A percentile compares a stretch with the other conserved stretches of the same genome.
Evolutionary conservation across 768 basidiomycete species (phyloP).

Genomic region (Coprinellus aureogranulatus): DNA sequence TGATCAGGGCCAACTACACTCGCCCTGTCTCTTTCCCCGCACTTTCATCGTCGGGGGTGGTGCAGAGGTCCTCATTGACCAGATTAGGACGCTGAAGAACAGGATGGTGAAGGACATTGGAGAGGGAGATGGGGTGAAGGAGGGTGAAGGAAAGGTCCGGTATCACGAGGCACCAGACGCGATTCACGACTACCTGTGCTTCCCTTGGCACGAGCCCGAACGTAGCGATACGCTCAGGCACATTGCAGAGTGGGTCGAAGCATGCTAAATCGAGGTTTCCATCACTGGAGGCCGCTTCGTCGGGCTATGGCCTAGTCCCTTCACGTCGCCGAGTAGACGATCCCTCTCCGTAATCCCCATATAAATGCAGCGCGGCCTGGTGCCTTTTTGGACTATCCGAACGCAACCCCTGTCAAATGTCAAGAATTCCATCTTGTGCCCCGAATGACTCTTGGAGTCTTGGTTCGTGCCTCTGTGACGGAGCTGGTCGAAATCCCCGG

Average conservation of each 20-base stretch:
- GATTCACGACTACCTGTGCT: conserved; percentile 53
- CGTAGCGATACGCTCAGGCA: conserved; percentile 43
- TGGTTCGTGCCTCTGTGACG: too few relatives aligned
- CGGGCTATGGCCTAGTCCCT: too few relatives aligned
- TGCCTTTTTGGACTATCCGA: too few relatives aligned
- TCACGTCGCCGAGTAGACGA: too few relatives aligned
- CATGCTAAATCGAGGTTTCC: not conserved
- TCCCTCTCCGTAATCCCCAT: too few relatives aligned
- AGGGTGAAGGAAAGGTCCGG: conserved; percentile 41
- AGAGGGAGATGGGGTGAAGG: conserved; percentile 34
- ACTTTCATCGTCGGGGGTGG: conserved; percentile 54
- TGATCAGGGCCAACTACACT: conserved; percentile 58
- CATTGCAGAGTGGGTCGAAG: conserved; percentile 48
- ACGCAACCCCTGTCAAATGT: too few relatives aligned
- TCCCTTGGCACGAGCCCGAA: conserved; percentile 54
- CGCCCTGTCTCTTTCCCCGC: conserved; percentile 65
- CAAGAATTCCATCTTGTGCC: too few relatives aligned
- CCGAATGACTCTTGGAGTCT: too few relatives aligned
- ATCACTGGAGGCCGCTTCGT: too few relatives aligned
- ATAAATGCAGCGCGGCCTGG: too few relatives aligned
- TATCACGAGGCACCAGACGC: conserved; percentile 52
- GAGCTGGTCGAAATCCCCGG: too few relatives aligned
- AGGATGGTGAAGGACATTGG: conserved; percentile 54
- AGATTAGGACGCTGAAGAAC: conserved; percentile 41
- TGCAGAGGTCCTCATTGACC: conserved; percentile 57